Evolutionary conservation across 192 early-diverging fungal species (phyloP).

Genomic region (Paraglomus brasilianum): DNA sequence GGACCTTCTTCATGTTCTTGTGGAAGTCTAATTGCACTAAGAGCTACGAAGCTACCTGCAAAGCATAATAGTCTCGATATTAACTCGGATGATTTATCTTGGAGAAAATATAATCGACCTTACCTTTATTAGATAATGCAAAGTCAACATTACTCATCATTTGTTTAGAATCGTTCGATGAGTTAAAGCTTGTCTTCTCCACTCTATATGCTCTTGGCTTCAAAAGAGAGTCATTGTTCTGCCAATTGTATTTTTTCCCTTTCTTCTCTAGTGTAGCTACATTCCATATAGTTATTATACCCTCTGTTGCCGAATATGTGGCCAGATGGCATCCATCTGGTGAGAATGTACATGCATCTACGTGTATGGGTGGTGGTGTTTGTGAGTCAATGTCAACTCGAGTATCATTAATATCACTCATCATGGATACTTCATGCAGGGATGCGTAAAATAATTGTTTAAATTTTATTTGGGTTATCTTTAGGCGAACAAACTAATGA

Average conservation of each 20-base stretch:
- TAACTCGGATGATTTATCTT: no score
- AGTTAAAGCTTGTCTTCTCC: not conserved
- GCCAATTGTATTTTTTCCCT: no score
- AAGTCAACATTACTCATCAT: conserved; percentile 8
- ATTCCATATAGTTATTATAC: conserved; percentile 5
- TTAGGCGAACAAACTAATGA: no score
- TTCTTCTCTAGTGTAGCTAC: no score
- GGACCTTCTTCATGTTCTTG: not conserved
- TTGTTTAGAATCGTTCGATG: not conserved
- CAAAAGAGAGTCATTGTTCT: not conserved
- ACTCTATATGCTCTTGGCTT: not conserved
- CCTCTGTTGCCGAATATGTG: conserved; percentile 13
- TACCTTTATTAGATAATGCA: conserved; percentile 13
- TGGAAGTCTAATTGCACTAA: conserved; percentile 7
- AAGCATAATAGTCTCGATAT: no score
- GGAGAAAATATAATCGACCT: no score
- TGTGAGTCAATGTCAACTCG: no score
- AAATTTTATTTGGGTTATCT: no score
- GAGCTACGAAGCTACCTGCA: not conserved
- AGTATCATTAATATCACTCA: no score
- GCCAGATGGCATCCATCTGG: conserved; percentile 4
- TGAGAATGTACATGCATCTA: conserved; percentile 5
- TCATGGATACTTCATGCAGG: no score
- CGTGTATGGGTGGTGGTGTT: no score
- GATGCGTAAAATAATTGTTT: no score